A percentile compares a stretch with the other conserved stretches of the same genome.
Evolutionary conservation across 2,329 filamentous ascomycete species (phyloP).

Genomic region (Didymella lethalis): DNA sequence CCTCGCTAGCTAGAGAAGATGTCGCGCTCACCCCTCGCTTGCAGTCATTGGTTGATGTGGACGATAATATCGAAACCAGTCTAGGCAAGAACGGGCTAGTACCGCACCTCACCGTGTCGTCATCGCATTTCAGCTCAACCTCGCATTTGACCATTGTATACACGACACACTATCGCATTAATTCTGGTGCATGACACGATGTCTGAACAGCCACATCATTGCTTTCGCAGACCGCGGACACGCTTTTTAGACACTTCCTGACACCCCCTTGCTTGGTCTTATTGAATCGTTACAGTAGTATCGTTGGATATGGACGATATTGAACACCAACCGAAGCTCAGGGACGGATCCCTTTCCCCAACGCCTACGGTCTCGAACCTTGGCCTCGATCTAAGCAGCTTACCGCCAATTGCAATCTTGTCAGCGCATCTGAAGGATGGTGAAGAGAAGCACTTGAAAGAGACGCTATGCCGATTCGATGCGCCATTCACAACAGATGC

Average conservation of each 20-base stretch:
- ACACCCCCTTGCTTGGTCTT: slow-evolving; percentile 39
- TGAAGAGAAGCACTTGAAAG: slow-evolving; percentile 70
- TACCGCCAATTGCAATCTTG: slow-evolving; percentile 77
- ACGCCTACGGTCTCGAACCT: slow-evolving; percentile 26
- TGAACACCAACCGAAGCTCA: slow-evolving; percentile 32
- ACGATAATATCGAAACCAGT: slow-evolving; percentile 13
- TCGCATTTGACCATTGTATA: neutral
- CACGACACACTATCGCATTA: slow-evolving; percentile 12
- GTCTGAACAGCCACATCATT: slow-evolving; percentile 21
- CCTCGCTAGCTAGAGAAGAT: slow-evolving; percentile 10
- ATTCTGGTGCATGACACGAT: slow-evolving; percentile 29
- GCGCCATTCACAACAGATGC: slow-evolving; percentile 74
- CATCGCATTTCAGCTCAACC: slow-evolving; percentile 20
- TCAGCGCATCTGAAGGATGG: slow-evolving; percentile 71
- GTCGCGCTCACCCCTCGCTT: slow-evolving; percentile 16
- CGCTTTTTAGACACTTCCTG: slow-evolving; percentile 39
- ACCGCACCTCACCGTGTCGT: slow-evolving; percentile 25
- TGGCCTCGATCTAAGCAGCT: slow-evolving; percentile 51
- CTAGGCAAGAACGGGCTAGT: slow-evolving; percentile 13
- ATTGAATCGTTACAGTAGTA: slow-evolving; percentile 33
- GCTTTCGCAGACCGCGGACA: slow-evolving; percentile 28
- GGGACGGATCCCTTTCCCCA: slow-evolving; percentile 28
- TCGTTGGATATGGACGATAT: slow-evolving; percentile 32
- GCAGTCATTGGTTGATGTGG: slow-evolving; percentile 11
- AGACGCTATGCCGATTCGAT: slow-evolving; percentile 62